phyloP scores from a whole-genome alignment of 768 basidiomycete species.

The Auriscalpium vulgare region DNA sequence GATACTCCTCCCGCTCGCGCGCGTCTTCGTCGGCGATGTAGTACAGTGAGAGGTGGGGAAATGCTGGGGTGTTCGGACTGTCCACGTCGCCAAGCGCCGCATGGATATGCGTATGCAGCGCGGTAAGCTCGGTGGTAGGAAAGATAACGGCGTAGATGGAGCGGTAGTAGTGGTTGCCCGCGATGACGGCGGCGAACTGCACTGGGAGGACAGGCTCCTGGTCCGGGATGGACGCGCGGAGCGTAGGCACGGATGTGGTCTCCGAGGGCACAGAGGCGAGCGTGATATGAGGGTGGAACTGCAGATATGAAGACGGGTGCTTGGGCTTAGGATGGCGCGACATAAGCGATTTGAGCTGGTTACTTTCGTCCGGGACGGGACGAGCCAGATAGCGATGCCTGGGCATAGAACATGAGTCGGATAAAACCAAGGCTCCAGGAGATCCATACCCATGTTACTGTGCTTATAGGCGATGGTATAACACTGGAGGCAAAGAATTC shows the following conservation, averaged over 20 bases:
- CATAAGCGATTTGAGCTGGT: slow-evolving; percentile 42
- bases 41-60: slow-evolving; percentile 67
- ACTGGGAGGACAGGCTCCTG: slow-evolving; percentile 29
- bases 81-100: slow-evolving; percentile 26
- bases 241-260: slow-evolving; percentile 20
- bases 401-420: not conserved
- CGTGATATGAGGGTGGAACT: slow-evolving; percentile 65
- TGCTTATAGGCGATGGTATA: too few species aligned
- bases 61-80: slow-evolving; percentile 42
- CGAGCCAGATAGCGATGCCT: slow-evolving; percentile 68
- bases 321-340: slow-evolving; percentile 19
- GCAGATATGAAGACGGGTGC: slow-evolving; percentile 44
- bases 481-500: too few species aligned
- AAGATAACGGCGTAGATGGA: slow-evolving; percentile 55
- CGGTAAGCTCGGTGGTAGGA: slow-evolving; percentile 35
- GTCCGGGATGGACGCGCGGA: slow-evolving; percentile 34
- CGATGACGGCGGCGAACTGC: slow-evolving; percentile 45
- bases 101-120: slow-evolving; percentile 43
- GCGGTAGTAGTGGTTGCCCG: slow-evolving; percentile 60
- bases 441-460: too few species aligned
- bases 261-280: slow-evolving; percentile 38
- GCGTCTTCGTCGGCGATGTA: slow-evolving; percentile 67
- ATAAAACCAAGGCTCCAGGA: too few species aligned
- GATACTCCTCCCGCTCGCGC: slow-evolving; percentile 42
- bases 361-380: slow-evolving; percentile 42